phyloP scores from a whole-genome alignment of 2,329 filamentous ascomycete species.

The Ophiostoma sp. region DNA sequence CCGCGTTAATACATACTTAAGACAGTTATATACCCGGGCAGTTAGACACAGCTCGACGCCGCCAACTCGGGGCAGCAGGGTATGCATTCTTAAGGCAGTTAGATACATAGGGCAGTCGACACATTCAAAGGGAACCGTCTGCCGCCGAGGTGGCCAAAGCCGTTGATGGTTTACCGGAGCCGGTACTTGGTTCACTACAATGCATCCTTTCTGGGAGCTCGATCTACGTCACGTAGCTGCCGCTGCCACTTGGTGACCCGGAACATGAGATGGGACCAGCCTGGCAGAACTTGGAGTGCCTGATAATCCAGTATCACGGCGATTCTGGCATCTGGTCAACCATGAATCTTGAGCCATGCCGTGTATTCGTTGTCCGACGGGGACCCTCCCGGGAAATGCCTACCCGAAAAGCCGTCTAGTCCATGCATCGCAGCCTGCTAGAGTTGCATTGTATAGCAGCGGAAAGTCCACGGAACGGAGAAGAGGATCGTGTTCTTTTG shows the following conservation, averaged over 20 bases:
- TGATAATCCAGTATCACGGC: too few species aligned
- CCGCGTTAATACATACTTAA: not conserved
- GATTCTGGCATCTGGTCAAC: too few species aligned
- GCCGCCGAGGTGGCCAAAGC: not conserved
- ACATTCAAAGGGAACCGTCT: not conserved
- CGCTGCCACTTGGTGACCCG: not conserved
- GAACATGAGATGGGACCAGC: not conserved
- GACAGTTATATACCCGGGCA: not conserved
- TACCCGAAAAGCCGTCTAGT: not conserved
- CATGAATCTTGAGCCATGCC: not conserved
- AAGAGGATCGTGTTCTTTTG: not conserved
- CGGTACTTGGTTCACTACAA: not conserved
- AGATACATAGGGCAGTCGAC: not conserved
- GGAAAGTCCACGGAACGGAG: not conserved
- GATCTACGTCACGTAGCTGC: not conserved
- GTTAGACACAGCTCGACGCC: too few species aligned
- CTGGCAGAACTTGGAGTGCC: not conserved
- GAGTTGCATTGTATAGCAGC: not conserved
- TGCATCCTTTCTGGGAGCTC: not conserved
- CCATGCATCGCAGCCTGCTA: not conserved
- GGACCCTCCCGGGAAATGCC: not conserved
- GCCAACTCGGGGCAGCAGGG: not conserved
- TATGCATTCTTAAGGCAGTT: not conserved
- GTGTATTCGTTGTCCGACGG: not conserved
- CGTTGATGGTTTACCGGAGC: not conserved